Conservation (phyloP, 257 asterid species). For the Thymus mandschuricus region DNA sequence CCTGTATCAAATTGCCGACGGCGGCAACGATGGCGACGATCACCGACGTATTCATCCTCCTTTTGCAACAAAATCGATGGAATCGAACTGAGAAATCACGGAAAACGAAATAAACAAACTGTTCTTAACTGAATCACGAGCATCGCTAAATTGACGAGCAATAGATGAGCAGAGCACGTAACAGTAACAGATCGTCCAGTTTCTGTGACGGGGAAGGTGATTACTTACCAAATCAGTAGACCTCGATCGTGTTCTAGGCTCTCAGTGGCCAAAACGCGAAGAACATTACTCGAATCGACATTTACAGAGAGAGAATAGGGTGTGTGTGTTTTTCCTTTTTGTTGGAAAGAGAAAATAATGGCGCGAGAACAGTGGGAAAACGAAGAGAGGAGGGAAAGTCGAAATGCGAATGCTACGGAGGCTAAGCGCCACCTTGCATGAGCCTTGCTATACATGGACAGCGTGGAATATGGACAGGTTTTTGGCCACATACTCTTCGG, state of each 20-base stretch:
- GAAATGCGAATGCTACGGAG: slow-evolving; percentile 3
- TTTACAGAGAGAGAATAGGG: neutral
- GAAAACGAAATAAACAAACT: neutral
- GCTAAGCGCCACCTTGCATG: slow-evolving; percentile 36
- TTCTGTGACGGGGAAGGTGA: too few species aligned
- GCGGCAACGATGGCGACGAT: slow-evolving; percentile 66
- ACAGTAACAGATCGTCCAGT: too few species aligned
- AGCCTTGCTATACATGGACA: neutral
- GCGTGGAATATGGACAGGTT: neutral
- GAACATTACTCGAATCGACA: neutral
- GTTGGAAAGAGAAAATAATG: neutral
- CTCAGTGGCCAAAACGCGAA: neutral
- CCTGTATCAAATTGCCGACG: slow-evolving; percentile 65
- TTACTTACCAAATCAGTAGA: too few species aligned
- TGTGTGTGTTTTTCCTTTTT: neutral
- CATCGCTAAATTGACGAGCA: neutral
- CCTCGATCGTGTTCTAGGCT: neutral
- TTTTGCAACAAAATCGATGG: neutral
- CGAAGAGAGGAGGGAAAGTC: neutral
- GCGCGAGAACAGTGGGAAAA: neutral
- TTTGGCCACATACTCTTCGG: too few species aligned
- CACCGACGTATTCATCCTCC: slow-evolving; percentile 58
- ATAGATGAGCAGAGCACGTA: neutral
- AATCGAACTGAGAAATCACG: neutral
- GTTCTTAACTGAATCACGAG: neutral